phyloP scores from a whole-genome alignment of 352 stramenopile species.

The Discostella stelligera region DNA sequence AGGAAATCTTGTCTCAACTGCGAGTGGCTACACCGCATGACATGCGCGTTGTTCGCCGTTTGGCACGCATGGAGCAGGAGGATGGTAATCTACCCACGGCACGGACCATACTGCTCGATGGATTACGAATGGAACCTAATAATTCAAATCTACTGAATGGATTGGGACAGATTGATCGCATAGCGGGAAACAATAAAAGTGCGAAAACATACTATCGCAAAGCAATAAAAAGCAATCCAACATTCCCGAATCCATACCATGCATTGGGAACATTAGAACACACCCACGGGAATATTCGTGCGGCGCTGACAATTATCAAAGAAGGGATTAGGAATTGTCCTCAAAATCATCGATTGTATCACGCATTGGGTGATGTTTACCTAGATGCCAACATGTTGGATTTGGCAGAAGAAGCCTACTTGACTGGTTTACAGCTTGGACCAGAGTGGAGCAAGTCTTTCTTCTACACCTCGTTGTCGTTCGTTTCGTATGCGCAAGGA shows the following conservation, averaged over 20 bases:
- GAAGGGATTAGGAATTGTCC: conserved; percentile 60
- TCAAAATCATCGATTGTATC: conserved; percentile 69
- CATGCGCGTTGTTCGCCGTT: conserved; percentile 57
- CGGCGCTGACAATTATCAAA: conserved; percentile 62
- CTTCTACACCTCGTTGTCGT: conserved; percentile 63
- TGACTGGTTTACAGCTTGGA: conserved; percentile 47
- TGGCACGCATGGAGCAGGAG: conserved; percentile 64
- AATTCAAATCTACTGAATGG: conserved; percentile 68
- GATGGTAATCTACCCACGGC: conserved; percentile 54
- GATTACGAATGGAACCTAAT: conserved; percentile 36
- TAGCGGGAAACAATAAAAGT: conserved; percentile 25
- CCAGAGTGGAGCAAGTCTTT: conserved; percentile 61
- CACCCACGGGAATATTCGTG: conserved; percentile 59
- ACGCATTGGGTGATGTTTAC: conserved; percentile 77
- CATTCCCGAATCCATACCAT: conserved; percentile 72
- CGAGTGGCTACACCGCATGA: conserved; percentile 61
- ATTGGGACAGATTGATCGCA: conserved; percentile 58
- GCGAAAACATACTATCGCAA: conserved; percentile 49
- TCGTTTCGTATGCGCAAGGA: conserved; percentile 62
- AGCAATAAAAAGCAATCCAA: conserved; percentile 59
- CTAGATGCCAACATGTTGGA: conserved; percentile 68
- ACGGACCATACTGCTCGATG: conserved; percentile 48
- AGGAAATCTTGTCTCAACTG: conserved; percentile 52
- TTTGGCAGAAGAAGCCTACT: conserved; percentile 61
- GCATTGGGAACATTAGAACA: conserved; percentile 68